phyloP scores from a whole-genome alignment of 106 monocot genomes.

The Dendrobium nobile region DNA sequence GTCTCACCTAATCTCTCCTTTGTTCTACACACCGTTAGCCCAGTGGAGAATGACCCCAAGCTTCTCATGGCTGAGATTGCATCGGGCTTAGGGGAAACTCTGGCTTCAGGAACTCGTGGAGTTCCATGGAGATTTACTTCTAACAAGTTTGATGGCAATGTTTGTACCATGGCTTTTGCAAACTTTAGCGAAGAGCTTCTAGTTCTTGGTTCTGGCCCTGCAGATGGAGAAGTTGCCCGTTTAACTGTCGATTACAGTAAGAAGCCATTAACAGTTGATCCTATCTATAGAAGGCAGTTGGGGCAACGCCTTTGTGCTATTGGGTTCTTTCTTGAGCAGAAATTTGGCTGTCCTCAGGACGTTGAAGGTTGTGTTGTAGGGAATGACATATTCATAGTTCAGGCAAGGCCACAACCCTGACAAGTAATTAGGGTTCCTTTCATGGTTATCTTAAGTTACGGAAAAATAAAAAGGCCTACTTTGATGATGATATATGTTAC shows the following conservation, averaged over 20 bases:
- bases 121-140: conserved; percentile 79
- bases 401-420: conserved; percentile 84
- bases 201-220: conserved; percentile 46
- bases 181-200: conserved; percentile 88
- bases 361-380: conserved; percentile 91
- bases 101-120: conserved; percentile 85
- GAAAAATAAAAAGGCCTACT: background rate
- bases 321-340: conserved; percentile 90
- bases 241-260: conserved; percentile 87
- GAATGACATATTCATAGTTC: conserved; percentile 80
- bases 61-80: conserved; percentile 78
- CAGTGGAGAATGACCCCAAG: conserved; percentile 46
- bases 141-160: conserved; percentile 65
- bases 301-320: conserved; percentile 69
- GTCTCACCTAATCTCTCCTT: conserved; percentile 71
- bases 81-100: conserved; percentile 85
- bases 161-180: conserved; percentile 72
- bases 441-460: background rate
- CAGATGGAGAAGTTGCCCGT: conserved; percentile 58
- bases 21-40: conserved; percentile 84
- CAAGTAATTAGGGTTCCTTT: background rate
- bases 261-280: conserved; percentile 59
- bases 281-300: conserved; percentile 55
- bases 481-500: too few species aligned
- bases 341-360: conserved; percentile 80